A percentile compares a stretch with the other conserved stretches of the same genome.
Evolutionary conservation across 352 stramenopile species (phyloP).

Genomic region (Phytophthora palmivora): DNA sequence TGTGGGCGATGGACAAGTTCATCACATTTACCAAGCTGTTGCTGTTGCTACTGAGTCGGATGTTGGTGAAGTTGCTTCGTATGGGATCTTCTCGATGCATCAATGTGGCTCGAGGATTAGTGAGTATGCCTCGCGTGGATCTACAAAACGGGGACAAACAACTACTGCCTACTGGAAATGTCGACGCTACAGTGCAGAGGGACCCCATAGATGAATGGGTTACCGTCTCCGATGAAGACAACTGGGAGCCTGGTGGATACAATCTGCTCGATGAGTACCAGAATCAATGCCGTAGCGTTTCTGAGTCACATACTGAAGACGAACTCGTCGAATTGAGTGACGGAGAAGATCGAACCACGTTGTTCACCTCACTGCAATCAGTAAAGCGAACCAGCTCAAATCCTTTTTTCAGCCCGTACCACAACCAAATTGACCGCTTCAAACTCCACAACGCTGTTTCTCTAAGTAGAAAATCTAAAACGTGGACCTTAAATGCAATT

Average conservation of each 20-base stretch:
- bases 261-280: constrained; percentile 27
- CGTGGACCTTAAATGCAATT: too few relatives aligned
- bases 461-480: not conserved
- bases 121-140: constrained; percentile 18
- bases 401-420: not conserved
- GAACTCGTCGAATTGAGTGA: constrained; percentile 51
- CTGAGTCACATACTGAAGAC: constrained; percentile 34
- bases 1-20: constrained; percentile 41
- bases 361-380: constrained; percentile 9
- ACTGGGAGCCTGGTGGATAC: constrained; percentile 27
- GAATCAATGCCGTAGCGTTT: constrained; percentile 1
- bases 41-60: constrained; percentile 16
- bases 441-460: not conserved
- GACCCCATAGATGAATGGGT: constrained; percentile 16
- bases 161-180: constrained; percentile 16
- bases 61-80: constrained; percentile 26
- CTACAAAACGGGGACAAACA: constrained; percentile 17
- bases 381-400: constrained; percentile 2
- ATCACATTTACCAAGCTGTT: constrained; percentile 27
- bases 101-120: constrained; percentile 12
- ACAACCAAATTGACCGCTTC: constrained; percentile 7
- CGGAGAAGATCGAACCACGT: constrained; percentile 31
- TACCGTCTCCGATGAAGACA: constrained; percentile 16
- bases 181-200: constrained; percentile 13
- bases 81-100: constrained; percentile 9